Base-by-base conservation (phyloP, 441 rosid genomes). In the Manihot esculenta region DNA sequence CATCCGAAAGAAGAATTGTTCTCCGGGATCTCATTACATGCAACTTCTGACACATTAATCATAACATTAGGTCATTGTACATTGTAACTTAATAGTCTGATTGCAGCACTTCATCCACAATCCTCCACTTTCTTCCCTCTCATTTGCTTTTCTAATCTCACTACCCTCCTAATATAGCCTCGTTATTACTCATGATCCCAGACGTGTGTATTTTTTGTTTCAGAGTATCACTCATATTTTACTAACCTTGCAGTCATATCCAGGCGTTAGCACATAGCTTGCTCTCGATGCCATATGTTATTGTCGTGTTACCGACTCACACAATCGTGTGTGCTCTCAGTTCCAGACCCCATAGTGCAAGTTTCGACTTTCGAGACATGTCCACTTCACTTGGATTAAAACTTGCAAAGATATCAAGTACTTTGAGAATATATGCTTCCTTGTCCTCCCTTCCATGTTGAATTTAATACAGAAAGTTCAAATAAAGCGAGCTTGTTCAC, bases 1-100 rank as follows among this genome's bases (percentile, higher is more conserved):
- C 65, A 50, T 64, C 69, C 30, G 42, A 86, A 84, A 70, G 88
- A 89, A 53, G 98, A 93, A 60, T 74, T 93, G 85, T 15, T 72
- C 12, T 33, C 6, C 18, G 20, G 66, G 13, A 62, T 1, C 18
- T 9, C 12, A 14, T 15, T 30, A 35, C 3, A 26, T 66, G 21
- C n/a, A 62, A 26, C 14, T 26, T 70, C 38, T 17, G 9, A 10
- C 14, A 10, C 0, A 49, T 20, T 47, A 26, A 35, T 73, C 45
- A 21, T 10, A 11, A 41, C 11, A 58, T 41, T 21, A 33, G 5
- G 10, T 44, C 49, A 35, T n/a, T 45, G 69, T 33, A 45, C 33
- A 35, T 51, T 47, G n/a, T 41, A 42, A 50, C 35, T 18, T 35
- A 18, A 7, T 17, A 30, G 55, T 30, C 27, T 17, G 26, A 53